Evolutionary conservation across 2,329 filamentous ascomycete genomes (phyloP).

Genomic region (Hortaea werneckii): DNA sequence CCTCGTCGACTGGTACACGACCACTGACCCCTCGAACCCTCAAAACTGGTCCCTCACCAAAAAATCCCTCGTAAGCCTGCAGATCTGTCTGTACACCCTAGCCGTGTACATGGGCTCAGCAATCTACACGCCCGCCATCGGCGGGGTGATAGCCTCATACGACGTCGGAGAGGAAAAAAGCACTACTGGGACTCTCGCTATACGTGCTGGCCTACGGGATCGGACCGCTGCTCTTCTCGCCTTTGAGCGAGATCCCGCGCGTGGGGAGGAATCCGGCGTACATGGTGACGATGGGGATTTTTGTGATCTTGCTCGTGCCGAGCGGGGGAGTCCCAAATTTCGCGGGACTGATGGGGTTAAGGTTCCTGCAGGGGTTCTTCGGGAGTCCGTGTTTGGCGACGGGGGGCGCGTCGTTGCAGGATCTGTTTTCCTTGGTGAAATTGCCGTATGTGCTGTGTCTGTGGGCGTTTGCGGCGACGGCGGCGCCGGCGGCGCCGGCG

Average conservation of each 20-base stretch:
- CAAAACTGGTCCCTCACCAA: conserved; percentile 23
- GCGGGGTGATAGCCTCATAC: conserved; percentile 44
- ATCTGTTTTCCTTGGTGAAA: conserved; percentile 37
- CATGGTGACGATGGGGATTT: conserved; percentile 56
- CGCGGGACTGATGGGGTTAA: conserved; percentile 45
- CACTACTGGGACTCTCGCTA: conserved; percentile 47
- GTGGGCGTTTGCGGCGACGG: conserved; percentile 36
- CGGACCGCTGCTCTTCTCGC: conserved; percentile 56
- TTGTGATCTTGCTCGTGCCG: conserved; percentile 58
- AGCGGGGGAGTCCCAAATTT: conserved; percentile 53
- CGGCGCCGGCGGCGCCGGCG: conserved; percentile 33
- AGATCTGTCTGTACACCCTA: conserved; percentile 47
- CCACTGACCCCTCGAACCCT: conserved; percentile 21
- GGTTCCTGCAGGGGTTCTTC: conserved; percentile 58
- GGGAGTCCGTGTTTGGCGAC: conserved; percentile 56
- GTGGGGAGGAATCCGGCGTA: conserved; percentile 61
- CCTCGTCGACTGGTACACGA: conserved; percentile 40
- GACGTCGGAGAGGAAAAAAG: conserved; percentile 42
- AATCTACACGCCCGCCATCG: conserved; percentile 38
- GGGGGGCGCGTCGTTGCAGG: conserved; percentile 45
- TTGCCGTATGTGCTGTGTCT: conserved; percentile 35
- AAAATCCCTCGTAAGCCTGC: conserved; percentile 30
- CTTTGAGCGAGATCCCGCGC: conserved; percentile 54
- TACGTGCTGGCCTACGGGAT: conserved; percentile 55
- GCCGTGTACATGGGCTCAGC: conserved; percentile 45